Conservation (phyloP, 352 stramenopile species). For the Phytopythium chamaehyphon region DNA sequence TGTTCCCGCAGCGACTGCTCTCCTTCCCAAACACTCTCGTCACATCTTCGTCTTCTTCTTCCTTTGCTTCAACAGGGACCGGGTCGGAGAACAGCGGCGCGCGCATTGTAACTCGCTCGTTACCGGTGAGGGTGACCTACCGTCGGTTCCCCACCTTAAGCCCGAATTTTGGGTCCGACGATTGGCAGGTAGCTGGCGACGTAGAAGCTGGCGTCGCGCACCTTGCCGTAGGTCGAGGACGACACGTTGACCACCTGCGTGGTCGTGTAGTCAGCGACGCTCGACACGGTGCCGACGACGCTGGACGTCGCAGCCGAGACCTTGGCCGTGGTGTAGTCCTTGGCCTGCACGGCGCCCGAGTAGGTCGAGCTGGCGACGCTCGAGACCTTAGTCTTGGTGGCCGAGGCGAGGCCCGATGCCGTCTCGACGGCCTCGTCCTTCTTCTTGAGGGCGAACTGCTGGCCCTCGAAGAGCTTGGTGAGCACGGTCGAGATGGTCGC, state of each 20-base stretch:
- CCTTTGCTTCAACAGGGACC: conserved; percentile 1
- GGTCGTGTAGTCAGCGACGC: conserved; percentile 60
- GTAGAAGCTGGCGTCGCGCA: conserved; percentile 46
- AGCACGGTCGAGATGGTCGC: conserved; percentile 42
- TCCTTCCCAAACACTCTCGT: conserved; percentile 1
- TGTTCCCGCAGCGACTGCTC: conserved; percentile 6
- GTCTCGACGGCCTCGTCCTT: conserved; percentile 52
- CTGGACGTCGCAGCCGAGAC: conserved; percentile 26
- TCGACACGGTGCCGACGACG: conserved; percentile 38
- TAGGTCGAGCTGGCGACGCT: conserved; percentile 36
- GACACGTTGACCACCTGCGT: conserved; percentile 62
- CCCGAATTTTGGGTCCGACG: conserved; percentile 57
- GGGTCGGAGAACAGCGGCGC: not conserved
- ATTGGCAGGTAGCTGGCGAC: conserved; percentile 56
- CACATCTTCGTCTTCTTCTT: conserved; percentile 4
- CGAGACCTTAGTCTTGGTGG: conserved; percentile 38
- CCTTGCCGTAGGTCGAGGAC: conserved; percentile 56
- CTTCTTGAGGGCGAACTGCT: conserved; percentile 63
- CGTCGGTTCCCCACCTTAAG: conserved; percentile 39
- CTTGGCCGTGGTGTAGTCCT: conserved; percentile 57
- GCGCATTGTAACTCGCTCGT: conserved; percentile 11
- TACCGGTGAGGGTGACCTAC: conserved; percentile 36
- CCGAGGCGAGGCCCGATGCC: conserved; percentile 33
- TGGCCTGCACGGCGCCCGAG: conserved; percentile 40
- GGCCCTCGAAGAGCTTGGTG: conserved; percentile 49